Evolutionary conservation across 2,329 filamentous ascomycete genomes (phyloP), one percentile per base, ranked within the genome.

Genomic region (Laburnicola sp.): DNA sequence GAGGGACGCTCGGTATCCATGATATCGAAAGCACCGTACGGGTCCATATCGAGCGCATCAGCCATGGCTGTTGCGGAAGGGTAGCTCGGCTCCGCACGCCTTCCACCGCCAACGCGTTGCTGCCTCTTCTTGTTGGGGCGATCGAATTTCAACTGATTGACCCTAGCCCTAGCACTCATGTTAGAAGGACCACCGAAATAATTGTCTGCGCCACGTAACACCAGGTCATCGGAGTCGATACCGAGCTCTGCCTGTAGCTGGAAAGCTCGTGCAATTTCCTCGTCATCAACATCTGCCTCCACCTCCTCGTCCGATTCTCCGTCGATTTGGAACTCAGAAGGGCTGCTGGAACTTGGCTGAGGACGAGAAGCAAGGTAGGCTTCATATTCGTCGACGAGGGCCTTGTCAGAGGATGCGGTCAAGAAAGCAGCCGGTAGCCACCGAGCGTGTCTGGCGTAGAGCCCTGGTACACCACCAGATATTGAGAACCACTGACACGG

Each of bases 1-100:
- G 85, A 90, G 1, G 86, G 85, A 25, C 86, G 80, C 11, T 88
- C 82, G 74, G 88, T 90, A 64, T 96, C 89, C 86, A 94, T 93
- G 38, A 95, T 78, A 65, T 96, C 91, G 57, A 96, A 86, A 6
- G 85, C 88, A 53, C 87, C 84, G 50, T 86, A 78, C 49, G 82
- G 80, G 57, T 83, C 80, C 55, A 76, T 72, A n/a, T 85, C 81
- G 2, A 85, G 73, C 0, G 79, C 77, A 64, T 84, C 82, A 2
- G 81, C 82, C 60, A 86, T 78, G 11, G 78, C 75, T 39, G 76
- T 76, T 4, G 82, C 83, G 32, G 78, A 77, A 11, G 81, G 80
- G 61, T 84, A 85, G 10, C 45, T 53, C 10, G 45, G 51, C 2
- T 60, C 55, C 11, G 46, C n/a, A 37, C 52, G 60, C n/a, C 54